Percentiles rank a stretch among this genome's conserved stretches.
Evolutionary conservation across 2,329 filamentous ascomycete genomes (phyloP).

Genomic region (Pestalotiopsis sp.): DNA sequence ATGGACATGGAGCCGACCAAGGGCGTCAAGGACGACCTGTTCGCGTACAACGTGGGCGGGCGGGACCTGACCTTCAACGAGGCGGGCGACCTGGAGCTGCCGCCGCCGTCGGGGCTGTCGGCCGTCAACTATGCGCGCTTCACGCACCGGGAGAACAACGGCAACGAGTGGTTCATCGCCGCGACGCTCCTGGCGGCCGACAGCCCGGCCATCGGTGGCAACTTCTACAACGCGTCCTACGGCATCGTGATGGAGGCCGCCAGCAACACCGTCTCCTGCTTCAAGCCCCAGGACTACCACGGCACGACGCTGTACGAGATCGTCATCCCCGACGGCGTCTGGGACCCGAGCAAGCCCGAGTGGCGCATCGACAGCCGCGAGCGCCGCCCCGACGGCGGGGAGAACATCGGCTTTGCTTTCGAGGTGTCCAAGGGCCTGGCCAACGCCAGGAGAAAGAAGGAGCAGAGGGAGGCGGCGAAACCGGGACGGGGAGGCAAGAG

Average conservation of each 20-base stretch:
- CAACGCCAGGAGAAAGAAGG: slow-evolving; percentile 14
- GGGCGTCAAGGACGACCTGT: slow-evolving; percentile 2
- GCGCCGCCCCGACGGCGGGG: slow-evolving; percentile 17
- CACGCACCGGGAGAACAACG: slow-evolving; percentile 21
- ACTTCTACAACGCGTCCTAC: slow-evolving; percentile 24
- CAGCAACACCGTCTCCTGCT: slow-evolving; percentile 21
- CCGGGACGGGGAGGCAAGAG: not conserved
- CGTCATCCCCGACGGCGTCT: not conserved
- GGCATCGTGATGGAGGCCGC: slow-evolving; percentile 24
- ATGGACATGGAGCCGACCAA: slow-evolving; percentile 22
- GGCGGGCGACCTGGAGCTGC: slow-evolving; percentile 16
- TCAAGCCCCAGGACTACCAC: slow-evolving; percentile 21
- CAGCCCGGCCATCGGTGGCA: slow-evolving; percentile 18
- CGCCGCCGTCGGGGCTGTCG: slow-evolving; percentile 19
- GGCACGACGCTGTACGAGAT: slow-evolving; percentile 25
- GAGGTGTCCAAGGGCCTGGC: slow-evolving; percentile 18
- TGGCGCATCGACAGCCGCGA: slow-evolving; percentile 15
- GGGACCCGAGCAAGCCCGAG: slow-evolving; percentile 5
- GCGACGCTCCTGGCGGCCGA: slow-evolving; percentile 16
- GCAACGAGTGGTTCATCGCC: slow-evolving; percentile 22
- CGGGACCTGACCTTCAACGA: slow-evolving; percentile 18
- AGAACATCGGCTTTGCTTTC: slow-evolving; percentile 20
- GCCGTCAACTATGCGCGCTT: slow-evolving; percentile 22
- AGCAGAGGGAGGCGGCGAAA: not conserved
- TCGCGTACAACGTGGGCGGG: slow-evolving; percentile 19